Percentiles rank a stretch among this genome's conserved stretches.
Evolutionary conservation across 2,329 filamentous ascomycete species (phyloP).

Genomic region (Monosporascus sp.): DNA sequence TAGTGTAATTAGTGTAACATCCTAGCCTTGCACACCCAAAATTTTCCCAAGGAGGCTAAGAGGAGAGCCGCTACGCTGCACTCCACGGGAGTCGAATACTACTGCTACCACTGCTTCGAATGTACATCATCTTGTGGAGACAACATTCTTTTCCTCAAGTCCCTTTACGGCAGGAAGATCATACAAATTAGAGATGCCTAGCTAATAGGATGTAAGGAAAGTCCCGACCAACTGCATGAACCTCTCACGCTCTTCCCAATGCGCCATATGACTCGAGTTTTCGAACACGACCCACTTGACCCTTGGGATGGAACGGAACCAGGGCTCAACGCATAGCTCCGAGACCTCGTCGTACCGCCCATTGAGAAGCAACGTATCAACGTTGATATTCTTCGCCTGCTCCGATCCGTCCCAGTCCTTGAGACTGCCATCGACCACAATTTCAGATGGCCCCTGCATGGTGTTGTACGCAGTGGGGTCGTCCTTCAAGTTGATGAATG

Average conservation of each 20-base stretch:
- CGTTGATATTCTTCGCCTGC: constrained; percentile 15
- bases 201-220: background rate
- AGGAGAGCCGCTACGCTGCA: no score
- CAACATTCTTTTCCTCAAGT: no score
- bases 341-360: constrained; percentile 13
- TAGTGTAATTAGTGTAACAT: no score
- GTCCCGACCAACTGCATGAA: constrained; percentile 2
- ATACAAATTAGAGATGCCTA: no score
- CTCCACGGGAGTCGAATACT: no score
- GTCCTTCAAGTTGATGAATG: constrained; percentile 12
- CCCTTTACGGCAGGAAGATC: no score
- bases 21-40: no score
- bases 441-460: constrained; percentile 18
- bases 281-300: constrained; percentile 18
- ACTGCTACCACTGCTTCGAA: no score
- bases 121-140: no score
- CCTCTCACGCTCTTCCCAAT: constrained; percentile 16
- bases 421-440: constrained; percentile 13
- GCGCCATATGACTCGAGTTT: constrained; percentile 13
- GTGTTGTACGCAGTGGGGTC: constrained; percentile 14
- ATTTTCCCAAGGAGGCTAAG: no score
- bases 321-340: constrained; percentile 14
- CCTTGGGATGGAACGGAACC: constrained; percentile 16
- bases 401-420: constrained; percentile 18
- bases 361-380: constrained; percentile 7